These are phyloP conservation scores for Kodamaea leandrae DNA, from an alignment of 805 yeast species.

Conservation along the genomic window DNA sequence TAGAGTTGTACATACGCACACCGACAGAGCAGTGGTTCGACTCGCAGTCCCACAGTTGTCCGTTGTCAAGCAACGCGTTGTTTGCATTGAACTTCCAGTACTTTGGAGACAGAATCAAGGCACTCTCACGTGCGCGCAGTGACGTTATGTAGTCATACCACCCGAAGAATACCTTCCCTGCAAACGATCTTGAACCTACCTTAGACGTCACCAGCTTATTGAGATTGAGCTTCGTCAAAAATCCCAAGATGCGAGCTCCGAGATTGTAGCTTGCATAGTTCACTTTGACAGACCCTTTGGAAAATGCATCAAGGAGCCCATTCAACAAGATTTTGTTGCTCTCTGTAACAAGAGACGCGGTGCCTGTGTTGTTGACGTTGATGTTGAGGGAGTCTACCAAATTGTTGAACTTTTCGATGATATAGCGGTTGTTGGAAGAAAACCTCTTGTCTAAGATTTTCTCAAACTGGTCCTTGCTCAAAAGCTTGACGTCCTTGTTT, in stretches of 20 bases:
- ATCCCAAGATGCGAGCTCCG: conserved; percentile 41
- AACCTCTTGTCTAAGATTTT: conserved; percentile 20
- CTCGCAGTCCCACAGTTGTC: conserved; percentile 33
- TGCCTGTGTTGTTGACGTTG: conserved; percentile 5
- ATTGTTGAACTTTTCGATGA: conserved; percentile 23
- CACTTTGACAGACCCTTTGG: conserved; percentile 33
- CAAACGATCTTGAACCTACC: conserved; percentile 16
- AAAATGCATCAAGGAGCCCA: conserved; percentile 28
- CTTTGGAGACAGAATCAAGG: conserved; percentile 18
- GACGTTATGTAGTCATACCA: conserved; percentile 37
- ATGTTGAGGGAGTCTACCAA: conserved; percentile 26
- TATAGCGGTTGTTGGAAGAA: conserved; percentile 21
- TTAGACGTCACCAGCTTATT: conserved; percentile 17
- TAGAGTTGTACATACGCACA: conserved; percentile 28
- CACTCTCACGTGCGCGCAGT: conserved; percentile 14
- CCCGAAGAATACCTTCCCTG: conserved; percentile 32
- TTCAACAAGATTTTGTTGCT: conserved; percentile 26
- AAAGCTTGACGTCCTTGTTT: conserved; percentile 7
- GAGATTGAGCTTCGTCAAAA: conserved; percentile 24
- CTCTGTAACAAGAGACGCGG: conserved; percentile 9
- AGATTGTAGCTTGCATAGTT: conserved; percentile 40
- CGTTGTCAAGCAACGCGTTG: conserved; percentile 35
- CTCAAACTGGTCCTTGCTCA: conserved; percentile 25
- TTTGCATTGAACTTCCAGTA: conserved; percentile 38
- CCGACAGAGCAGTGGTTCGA: conserved; percentile 33